Base-by-base conservation (phyloP, 2,329 filamentous ascomycete genomes). In the Sordariomycetes sp. region DNA sequence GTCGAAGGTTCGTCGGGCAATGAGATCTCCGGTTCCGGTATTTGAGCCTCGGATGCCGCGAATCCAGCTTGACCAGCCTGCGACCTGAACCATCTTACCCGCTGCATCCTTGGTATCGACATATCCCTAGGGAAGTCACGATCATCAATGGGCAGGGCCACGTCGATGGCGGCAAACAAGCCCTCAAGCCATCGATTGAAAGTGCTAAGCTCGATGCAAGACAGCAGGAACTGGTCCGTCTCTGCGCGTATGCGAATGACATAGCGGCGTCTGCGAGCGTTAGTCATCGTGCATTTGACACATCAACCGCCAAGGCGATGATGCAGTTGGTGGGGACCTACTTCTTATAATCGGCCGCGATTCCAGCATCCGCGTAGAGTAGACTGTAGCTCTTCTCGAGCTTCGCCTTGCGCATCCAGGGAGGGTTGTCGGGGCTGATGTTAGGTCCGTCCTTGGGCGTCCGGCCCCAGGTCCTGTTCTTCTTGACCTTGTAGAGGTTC, bases 341-440 rank as follows among this genome's bases (percentile, higher is more conserved):
- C 70, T 85, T 83, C 46, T 71, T 67, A 50, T 83, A 81, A 54
- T 87, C 82, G 12, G 75, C 71, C 8, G 83, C 82, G 40, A 86
- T 72, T 9, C 82, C 82, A 16, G 82, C 74, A 54, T 87, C 82
- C 16, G 82, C 82, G 50, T 86, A 79, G 42, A 85, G 71, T 31
- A 87, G 64, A 34, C 76, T 82, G 50, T 85, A 87, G n/a, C 69
- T 72, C 50, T 67, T 73, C 42, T 85, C 61, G 24, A 86, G 56
- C 36, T 64, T 64, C 15, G 72, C 72, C 39, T 58, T 66, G 43
- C 59, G 69, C 28, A 70, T 55, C 61, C 57, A 79, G 26, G 58
- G 63, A 19, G 62, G 72, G 45, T 60, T 64, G 47, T 69, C 68
- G 14, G 65, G 64, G 39, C 58, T 64, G 38, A 70, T 58, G 14